These are phyloP conservation scores for Cercospora citrullina DNA, from an alignment of 2,329 filamentous ascomycete species.

Conservation along the genomic window DNA sequence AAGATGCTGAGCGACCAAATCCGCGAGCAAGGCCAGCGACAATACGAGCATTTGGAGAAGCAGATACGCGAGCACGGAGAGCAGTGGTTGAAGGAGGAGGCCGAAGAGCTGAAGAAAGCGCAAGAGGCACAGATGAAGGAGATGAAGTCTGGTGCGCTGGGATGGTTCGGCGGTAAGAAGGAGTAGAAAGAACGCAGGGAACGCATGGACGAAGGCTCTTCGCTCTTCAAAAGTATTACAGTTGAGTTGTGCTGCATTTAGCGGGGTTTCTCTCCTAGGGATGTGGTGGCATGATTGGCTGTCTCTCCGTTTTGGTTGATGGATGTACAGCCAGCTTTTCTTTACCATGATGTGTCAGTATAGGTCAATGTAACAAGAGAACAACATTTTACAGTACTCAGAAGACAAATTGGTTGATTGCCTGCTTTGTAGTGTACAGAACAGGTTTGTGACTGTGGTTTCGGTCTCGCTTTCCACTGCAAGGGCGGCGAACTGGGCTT, in stretches of 20 bases:
- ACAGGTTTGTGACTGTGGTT: not conserved
- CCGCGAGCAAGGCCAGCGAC: slow-evolving; percentile 83
- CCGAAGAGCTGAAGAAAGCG: slow-evolving; percentile 79
- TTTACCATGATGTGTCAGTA: not conserved
- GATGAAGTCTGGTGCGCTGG: slow-evolving; percentile 78
- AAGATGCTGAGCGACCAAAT: slow-evolving; percentile 98
- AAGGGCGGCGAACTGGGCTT: not conserved
- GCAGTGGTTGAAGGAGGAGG: slow-evolving; percentile 94
- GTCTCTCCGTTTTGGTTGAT: not conserved
- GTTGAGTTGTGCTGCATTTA: slow-evolving; percentile 7
- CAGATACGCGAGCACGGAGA: slow-evolving; percentile 92
- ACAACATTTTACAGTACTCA: not conserved
- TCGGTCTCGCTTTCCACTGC: not conserved
- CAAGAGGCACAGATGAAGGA: slow-evolving; percentile 88
- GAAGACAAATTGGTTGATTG: not conserved
- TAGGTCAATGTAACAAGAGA: not conserved
- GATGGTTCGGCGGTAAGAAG: slow-evolving; percentile 48
- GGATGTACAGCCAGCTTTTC: not conserved
- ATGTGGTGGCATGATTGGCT: not conserved
- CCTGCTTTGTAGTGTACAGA: not conserved
- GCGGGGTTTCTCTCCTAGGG: not conserved
- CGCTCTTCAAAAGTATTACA: not conserved
- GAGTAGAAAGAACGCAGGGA: slow-evolving; percentile 14
- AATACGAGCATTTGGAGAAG: slow-evolving; percentile 85
- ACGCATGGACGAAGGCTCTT: not conserved